Evolutionary conservation across 768 basidiomycete genomes (phyloP), one percentile per base, ranked within the genome.

Genomic region (Podaxis sp.): DNA sequence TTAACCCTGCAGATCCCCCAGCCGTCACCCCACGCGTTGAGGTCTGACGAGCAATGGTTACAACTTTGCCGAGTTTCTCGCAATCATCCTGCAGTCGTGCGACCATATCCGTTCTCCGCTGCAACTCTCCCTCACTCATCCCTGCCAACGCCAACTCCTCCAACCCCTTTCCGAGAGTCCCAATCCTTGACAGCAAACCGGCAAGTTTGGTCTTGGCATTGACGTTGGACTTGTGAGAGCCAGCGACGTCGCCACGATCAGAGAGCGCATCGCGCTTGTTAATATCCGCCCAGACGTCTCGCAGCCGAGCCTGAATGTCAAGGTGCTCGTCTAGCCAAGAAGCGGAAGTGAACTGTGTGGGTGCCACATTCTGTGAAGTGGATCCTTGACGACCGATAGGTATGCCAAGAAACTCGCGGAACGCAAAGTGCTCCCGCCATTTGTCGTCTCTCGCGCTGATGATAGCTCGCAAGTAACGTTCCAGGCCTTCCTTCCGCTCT

Each of bases 291-390:
- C 95, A 90, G 64, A 96, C 83, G 68, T 89, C 87, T 41, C 96
- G 87, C 50, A 94, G 80, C 36, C 87, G 83, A 13, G 86, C 77
- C 71, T 93, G 91, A 8, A 96, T 75, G 58, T 89, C 87, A 58
- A 84, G 76, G 69, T 95, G 92, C 74, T 97, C 96, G 65, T 95
- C 91, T 15, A 97, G 83, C 96, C 96, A 98, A 48, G 87, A 85
- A 8, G 92, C 78, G 1, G 85, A 80, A 0, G 92, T 90, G 75
- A 93, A 93, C 63, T 84, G 83, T 33, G 73, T 69, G 1, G 75
- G 76, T 11, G 72, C 66, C n/a, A 71, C 68, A 56, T 72, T 62
- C 65, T 64, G 40, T 59, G 66, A 33, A 30, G 63, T 56, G n/a
- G 66, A 64, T 37, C 72, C 79, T 60, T 85, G 83, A 67, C 80